Evolutionary conservation across 2,329 filamentous ascomycete species (phyloP).

Genomic region (Whalleya microplaca): DNA sequence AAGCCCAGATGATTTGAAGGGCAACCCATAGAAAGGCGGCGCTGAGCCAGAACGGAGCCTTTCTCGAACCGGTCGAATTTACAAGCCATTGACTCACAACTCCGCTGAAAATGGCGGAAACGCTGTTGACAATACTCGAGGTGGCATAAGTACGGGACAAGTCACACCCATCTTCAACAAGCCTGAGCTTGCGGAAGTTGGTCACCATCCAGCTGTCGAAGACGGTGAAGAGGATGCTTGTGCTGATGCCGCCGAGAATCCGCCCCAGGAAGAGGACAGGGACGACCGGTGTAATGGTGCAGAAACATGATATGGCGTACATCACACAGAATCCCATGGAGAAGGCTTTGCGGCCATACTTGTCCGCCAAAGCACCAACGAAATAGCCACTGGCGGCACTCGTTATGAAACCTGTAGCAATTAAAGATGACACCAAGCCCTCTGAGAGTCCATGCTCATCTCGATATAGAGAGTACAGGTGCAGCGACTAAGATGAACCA

Average conservation of each 20-base stretch:
- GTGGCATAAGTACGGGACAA: constrained; percentile 52
- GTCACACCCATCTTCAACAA: constrained; percentile 44
- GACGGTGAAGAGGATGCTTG: constrained; percentile 60
- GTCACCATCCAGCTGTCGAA: constrained; percentile 66
- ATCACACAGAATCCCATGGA: constrained; percentile 58
- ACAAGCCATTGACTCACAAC: constrained; percentile 58
- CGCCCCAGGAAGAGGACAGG: constrained; percentile 56
- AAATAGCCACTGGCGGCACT: constrained; percentile 50
- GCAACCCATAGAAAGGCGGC: constrained; percentile 46
- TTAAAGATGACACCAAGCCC: constrained; percentile 40
- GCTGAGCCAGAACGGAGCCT: constrained; percentile 56
- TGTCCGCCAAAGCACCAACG: constrained; percentile 44
- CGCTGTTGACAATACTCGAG: constrained; percentile 56
- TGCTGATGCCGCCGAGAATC: constrained; percentile 58
- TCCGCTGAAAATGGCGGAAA: constrained; percentile 59
- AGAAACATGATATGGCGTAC: constrained; percentile 56
- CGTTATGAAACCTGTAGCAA: constrained; percentile 52
- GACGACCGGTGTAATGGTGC: constrained; percentile 49
- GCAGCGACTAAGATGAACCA: constrained; percentile 27
- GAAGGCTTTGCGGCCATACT: constrained; percentile 52
- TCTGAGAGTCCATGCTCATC: constrained; percentile 33
- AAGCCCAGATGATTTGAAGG: constrained; percentile 48
- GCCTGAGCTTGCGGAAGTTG: constrained; percentile 52
- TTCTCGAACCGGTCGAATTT: constrained; percentile 48
- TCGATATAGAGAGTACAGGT: constrained; percentile 35